Evolutionary conservation across 176 grass and related monocot species (phyloP).

Genomic region (Avena atlantica): DNA sequence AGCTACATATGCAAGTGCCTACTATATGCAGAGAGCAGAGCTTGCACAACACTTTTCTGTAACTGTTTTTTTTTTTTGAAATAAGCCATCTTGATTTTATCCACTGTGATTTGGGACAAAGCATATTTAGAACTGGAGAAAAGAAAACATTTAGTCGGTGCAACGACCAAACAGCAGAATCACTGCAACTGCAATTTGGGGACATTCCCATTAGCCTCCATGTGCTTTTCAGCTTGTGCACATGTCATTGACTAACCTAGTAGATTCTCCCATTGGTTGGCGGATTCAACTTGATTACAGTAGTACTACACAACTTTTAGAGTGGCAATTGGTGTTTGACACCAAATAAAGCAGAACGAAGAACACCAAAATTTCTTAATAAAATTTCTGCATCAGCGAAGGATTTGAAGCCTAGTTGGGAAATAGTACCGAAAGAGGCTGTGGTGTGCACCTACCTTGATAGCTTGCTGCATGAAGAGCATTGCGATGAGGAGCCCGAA

Average conservation of each 20-base stretch:
- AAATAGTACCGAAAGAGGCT: background rate
- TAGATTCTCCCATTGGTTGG: conserved; percentile 18
- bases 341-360: conserved; percentile 25
- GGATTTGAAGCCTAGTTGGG: conserved; percentile 32
- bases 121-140: background rate
- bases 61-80: background rate
- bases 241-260: conserved; percentile 41
- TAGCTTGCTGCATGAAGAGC: conserved; percentile 99
- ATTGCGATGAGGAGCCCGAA: conserved; percentile 98
- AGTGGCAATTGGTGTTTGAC: background rate
- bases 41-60: conserved; percentile 25
- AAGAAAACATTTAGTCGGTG: conserved; percentile 8
- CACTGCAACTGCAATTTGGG: background rate
- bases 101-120: background rate
- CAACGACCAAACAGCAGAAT: too few species aligned
- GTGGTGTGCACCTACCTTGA: conserved; percentile 65
- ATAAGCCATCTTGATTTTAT: background rate
- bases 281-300: conserved; percentile 30
- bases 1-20: conserved; percentile 20
- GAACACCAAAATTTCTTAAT: background rate
- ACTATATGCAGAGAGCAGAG: background rate
- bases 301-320: conserved; percentile 12
- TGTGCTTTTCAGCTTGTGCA: conserved; percentile 51
- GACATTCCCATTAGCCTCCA: conserved; percentile 34
- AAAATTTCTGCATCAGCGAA: conserved; percentile 5